phyloP scores from a whole-genome alignment of 495 filamentous ascomycete genomes.

The Penicillium diatomitis region DNA sequence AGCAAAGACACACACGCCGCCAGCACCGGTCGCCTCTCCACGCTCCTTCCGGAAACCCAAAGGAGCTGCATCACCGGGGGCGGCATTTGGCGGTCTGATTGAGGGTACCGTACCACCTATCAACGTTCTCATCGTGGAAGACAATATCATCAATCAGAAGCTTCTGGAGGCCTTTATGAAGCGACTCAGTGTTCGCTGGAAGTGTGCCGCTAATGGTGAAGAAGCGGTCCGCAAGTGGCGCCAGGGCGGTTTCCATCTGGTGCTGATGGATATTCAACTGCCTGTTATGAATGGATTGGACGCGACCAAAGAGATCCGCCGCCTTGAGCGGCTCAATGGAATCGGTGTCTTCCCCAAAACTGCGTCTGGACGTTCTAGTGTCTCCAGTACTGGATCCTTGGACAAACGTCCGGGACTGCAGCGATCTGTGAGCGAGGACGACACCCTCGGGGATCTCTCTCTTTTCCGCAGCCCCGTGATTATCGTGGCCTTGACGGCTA shows the following conservation, averaged over 20 bases:
- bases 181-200: constrained; percentile 93
- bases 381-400: constrained; percentile 19
- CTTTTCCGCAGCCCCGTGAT: constrained; percentile 95
- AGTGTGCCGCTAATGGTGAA: constrained; percentile 86
- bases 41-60: constrained; percentile 32
- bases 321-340: constrained; percentile 78
- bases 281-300: constrained; percentile 95
- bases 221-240: constrained; percentile 93
- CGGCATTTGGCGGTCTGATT: constrained; percentile 54
- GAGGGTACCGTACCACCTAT: constrained; percentile 88
- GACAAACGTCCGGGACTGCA: constrained; percentile 17
- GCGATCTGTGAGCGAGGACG: constrained; percentile 40
- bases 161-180: constrained; percentile 95
- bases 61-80: constrained; percentile 31
- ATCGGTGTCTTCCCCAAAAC: constrained; percentile 76
- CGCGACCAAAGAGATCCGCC: constrained; percentile 91
- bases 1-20: constrained; percentile 26
- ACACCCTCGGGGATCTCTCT: constrained; percentile 55
- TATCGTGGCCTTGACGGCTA: constrained; percentile 93
- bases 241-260: constrained; percentile 88
- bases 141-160: constrained; percentile 94
- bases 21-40: constrained; percentile 30
- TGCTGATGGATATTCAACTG: constrained; percentile 97
- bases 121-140: constrained; percentile 95
- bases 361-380: constrained; percentile 31